Base-by-base conservation (phyloP, 2,329 filamentous ascomycete genomes). In the Aspergillus hortae region DNA sequence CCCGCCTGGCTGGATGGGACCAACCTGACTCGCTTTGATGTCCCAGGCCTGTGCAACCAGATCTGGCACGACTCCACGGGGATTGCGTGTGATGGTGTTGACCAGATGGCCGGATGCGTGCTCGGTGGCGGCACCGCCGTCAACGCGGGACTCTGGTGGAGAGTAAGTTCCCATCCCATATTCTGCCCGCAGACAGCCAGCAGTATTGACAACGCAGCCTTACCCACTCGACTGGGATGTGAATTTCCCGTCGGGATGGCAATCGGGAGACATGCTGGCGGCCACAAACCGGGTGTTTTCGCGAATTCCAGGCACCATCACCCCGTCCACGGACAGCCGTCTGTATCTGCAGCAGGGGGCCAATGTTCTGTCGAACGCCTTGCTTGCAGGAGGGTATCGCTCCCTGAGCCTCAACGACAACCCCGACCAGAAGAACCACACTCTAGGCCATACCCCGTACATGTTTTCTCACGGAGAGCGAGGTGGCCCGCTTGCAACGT, bases 41-140 rank as follows among this genome's bases (percentile, higher is more conserved):
- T 89, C 4, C 86, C 86, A 0, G 84, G 85, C 49, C 80, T 89
- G 53, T 87, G 84, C 67, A 89, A 88, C 66, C 76, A 88, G 69
- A 87, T 89, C 58, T 87, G 84, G 80, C 71, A 76, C 4, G 79
- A 87, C 61, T 83, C 81, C 9, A 80, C 82, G 4, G 51, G 51
- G 3, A 53, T 53, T 10, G 51, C 51, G 33, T 89, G 87, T 68
- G 79, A 78, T 1, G 86, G 89, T 65, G 84, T 82, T n/a, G 85
- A 86, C 56, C 83, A 86, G 61, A 88, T 88, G 84, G 84, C 85
- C 11, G 87, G 85, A 12, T 89, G 87, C 56, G 77, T 89, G 41
- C 77, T 89, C 2, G 87, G 87, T 45, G 87, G 86, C 50, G 51
- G 51, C 6, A 53, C 51, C 3, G 51, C 51, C 1, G 48, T 53